Base-by-base conservation (phyloP, 179 eudicot genomes). In the Beta corolliflora region DNA sequence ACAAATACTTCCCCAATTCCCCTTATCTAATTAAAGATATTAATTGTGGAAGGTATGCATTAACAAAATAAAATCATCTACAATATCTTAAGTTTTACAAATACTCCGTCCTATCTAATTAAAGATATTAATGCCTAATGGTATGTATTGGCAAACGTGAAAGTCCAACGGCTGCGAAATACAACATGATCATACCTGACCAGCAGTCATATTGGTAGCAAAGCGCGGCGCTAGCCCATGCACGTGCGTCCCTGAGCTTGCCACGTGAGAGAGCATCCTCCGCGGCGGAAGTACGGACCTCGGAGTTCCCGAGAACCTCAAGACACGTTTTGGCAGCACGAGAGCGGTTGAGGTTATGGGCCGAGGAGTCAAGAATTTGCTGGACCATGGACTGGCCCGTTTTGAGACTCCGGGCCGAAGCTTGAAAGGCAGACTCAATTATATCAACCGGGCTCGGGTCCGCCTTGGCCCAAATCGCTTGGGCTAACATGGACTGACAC, bases 161-260 rank as follows among this genome's bases (percentile, higher is more conserved):
- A 25, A 25, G 1, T 25, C 29, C 0, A 25, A 25, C 29, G 0
- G 29, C 1, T 25, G 29, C 29, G 0, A 2, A 2, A 2, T 36
- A 36, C 1, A 36, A 36, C 2, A 36, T 7, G 54, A 11, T 21
- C 25, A 12, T 73, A 74, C 77, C 93, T 0, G 93, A 87, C 97
- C 91, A 91, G 82, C 97, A 95, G 73, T 88, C 97, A 79, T 92
- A 91, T 83, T 95, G 97, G 87, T 90, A 95, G 5, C 78, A 72
- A 44, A 92, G 78, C 1, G 89, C 93, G 13, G 98, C 98, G 71
- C 91, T 87, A 79, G 79, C 83, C 93, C 90, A 95, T 0, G 98
- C 97, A 0, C 98, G 91, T 3, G 88, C 93, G 83, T 95, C 92
- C 77, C 86, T 79, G 0, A 84, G n/a, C 71, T 60, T 81, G 41